Conservation (phyloP, 805 yeast genomes). For the Starmerella tilneyi region DNA sequence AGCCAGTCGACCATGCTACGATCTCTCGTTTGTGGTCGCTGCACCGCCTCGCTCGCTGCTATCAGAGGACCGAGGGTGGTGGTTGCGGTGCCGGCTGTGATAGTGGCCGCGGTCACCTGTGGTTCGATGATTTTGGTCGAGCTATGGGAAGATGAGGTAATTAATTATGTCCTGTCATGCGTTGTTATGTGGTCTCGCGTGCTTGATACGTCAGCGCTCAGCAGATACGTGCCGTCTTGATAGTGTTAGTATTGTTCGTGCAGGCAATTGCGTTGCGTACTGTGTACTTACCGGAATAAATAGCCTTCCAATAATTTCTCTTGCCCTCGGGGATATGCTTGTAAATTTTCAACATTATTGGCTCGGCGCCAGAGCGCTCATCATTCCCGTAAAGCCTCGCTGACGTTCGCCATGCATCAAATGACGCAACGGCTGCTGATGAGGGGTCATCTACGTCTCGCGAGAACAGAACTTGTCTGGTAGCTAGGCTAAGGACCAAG, state of each 20-base stretch:
- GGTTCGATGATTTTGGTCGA: too few species aligned
- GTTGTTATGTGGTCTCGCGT: too few species aligned
- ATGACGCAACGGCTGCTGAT: slow-evolving; percentile 9
- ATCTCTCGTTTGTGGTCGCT: too few species aligned
- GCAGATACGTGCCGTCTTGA: slow-evolving; percentile 14
- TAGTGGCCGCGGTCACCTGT: too few species aligned
- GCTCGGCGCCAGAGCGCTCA: background rate
- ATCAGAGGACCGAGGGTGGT: too few species aligned
- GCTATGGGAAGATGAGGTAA: too few species aligned
- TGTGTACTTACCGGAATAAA: slow-evolving; percentile 24
- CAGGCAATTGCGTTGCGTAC: background rate
- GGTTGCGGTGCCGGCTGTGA: too few species aligned
- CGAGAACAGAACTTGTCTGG: slow-evolving; percentile 11
- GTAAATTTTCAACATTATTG: slow-evolving; percentile 11
- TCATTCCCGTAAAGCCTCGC: slow-evolving; percentile 1
- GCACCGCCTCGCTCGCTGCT: too few species aligned
- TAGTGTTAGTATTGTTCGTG: slow-evolving; percentile 1
- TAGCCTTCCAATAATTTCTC: background rate
- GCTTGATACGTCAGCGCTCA: slow-evolving; percentile 13
- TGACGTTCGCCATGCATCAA: slow-evolving; percentile 8
- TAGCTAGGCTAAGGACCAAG: slow-evolving; percentile 10
- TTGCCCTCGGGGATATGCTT: background rate
- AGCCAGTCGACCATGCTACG: slow-evolving; percentile 5
- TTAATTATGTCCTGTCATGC: too few species aligned
- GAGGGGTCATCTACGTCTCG: slow-evolving; percentile 26